phyloP scores from a whole-genome alignment of 306 rosid species.

The Dryas drummondii region DNA sequence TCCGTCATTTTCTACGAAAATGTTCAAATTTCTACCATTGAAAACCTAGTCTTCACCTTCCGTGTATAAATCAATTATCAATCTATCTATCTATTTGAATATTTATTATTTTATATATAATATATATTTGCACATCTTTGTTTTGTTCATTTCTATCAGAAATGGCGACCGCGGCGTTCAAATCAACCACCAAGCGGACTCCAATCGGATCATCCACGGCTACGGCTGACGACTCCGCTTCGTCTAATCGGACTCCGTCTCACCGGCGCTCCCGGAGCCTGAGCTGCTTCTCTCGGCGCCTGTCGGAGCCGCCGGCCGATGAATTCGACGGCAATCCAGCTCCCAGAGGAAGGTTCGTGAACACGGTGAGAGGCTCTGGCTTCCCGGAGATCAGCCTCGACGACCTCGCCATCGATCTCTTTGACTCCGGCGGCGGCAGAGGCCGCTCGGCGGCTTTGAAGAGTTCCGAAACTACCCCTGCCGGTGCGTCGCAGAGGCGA shows the following conservation, averaged over 20 bases:
- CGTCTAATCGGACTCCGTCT: slow-evolving; percentile 47
- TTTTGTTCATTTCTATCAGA: background rate
- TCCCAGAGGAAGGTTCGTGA: slow-evolving; percentile 68
- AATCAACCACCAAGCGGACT: slow-evolving; percentile 79
- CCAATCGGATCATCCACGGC: slow-evolving; percentile 52
- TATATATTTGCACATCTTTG: background rate
- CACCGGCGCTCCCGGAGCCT: slow-evolving; percentile 94
- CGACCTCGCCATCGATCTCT: slow-evolving; percentile 81
- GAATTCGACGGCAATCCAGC: slow-evolving; percentile 31
- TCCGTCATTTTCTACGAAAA: background rate
- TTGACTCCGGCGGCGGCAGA: slow-evolving; percentile 56
- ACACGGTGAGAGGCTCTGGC: slow-evolving; percentile 81
- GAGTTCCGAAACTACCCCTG: slow-evolving; percentile 41
- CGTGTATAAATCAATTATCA: background rate
- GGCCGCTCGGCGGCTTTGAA: slow-evolving; percentile 44
- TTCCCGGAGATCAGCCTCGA: slow-evolving; percentile 96
- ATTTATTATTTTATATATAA: background rate
- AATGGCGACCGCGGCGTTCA: slow-evolving; percentile 97
- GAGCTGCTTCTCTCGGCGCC: slow-evolving; percentile 61
- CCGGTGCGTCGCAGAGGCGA: slow-evolving; percentile 51
- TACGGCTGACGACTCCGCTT: slow-evolving; percentile 46
- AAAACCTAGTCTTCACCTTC: slow-evolving; percentile 22
- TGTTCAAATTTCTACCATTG: slow-evolving; percentile 7
- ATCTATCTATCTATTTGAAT: background rate
- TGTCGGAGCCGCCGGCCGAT: slow-evolving; percentile 29